Evolutionary conservation across 2,329 filamentous ascomycete species (phyloP).

Genomic region (Fusarium pseudograminearum): DNA sequence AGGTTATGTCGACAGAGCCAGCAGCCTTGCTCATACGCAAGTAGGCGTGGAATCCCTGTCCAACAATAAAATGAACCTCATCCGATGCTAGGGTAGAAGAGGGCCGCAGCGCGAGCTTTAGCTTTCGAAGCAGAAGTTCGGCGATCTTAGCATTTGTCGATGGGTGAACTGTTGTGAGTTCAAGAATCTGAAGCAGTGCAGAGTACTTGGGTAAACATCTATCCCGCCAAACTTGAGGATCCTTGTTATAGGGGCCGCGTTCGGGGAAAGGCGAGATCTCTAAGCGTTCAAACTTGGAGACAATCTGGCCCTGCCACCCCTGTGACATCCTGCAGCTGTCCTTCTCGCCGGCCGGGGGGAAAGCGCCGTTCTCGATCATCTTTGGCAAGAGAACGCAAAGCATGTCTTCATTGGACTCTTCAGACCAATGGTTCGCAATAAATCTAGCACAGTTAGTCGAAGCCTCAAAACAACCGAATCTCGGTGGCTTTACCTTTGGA

Average conservation of each 20-base stretch:
- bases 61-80: constrained; percentile 78
- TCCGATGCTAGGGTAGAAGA: constrained; percentile 70
- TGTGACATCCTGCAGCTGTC: constrained; percentile 70
- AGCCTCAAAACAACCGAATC: constrained; percentile 19
- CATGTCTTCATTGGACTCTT: constrained; percentile 72
- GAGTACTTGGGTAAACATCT: constrained; percentile 76
- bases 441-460: constrained; percentile 67
- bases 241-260: constrained; percentile 70
- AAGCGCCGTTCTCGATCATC: constrained; percentile 67
- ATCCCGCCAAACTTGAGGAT: constrained; percentile 71
- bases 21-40: constrained; percentile 72
- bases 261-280: constrained; percentile 75
- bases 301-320: constrained; percentile 79
- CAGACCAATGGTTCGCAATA: constrained; percentile 78
- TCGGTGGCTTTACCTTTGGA: constrained; percentile 74
- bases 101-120: constrained; percentile 73
- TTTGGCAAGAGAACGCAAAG: constrained; percentile 76
- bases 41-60: constrained; percentile 80
- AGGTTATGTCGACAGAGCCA: constrained; percentile 67
- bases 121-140: constrained; percentile 72
- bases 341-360: constrained; percentile 65
- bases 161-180: constrained; percentile 72
- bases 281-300: constrained; percentile 74
- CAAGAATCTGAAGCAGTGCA: constrained; percentile 72
- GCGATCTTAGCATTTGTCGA: constrained; percentile 75